Conservation (phyloP, 2,329 filamentous ascomycete genomes). For the Tolypocladium ovalisporum region DNA sequence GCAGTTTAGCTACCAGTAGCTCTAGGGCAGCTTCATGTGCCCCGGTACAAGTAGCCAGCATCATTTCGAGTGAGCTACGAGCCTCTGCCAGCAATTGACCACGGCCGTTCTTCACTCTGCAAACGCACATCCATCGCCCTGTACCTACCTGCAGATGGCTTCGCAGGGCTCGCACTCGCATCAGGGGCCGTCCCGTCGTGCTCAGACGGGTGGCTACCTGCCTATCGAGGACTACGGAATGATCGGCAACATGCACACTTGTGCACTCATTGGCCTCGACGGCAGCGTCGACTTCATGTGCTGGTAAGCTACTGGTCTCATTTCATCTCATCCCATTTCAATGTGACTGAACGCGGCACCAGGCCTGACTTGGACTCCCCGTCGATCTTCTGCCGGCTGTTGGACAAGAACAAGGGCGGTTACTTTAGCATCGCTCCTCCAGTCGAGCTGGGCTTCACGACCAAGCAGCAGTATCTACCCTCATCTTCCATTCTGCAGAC, state of each 20-base stretch:
- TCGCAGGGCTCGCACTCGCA: constrained; percentile 19
- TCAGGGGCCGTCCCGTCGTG: constrained; percentile 19
- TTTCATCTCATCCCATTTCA: background rate
- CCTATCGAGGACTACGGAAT: constrained; percentile 69
- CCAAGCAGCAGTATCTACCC: constrained; percentile 68
- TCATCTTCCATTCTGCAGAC: constrained; percentile 68
- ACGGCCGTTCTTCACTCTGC: background rate
- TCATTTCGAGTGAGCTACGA: background rate
- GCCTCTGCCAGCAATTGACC: background rate
- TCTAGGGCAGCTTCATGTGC: background rate
- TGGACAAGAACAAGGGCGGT: constrained; percentile 66
- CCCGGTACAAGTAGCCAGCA: background rate
- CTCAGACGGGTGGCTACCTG: constrained; percentile 36
- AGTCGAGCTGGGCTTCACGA: constrained; percentile 43
- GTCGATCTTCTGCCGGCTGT: constrained; percentile 60
- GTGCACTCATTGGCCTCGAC: constrained; percentile 62
- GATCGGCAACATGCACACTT: constrained; percentile 73
- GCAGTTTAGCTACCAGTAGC: too few species aligned
- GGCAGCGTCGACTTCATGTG: constrained; percentile 71
- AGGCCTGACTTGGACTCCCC: constrained; percentile 74
- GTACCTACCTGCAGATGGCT: constrained; percentile 14
- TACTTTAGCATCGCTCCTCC: constrained; percentile 58
- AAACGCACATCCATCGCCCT: background rate
- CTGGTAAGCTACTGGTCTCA: constrained; percentile 37
- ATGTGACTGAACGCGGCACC: background rate